These are phyloP conservation scores for Starmerella apicola DNA, from an alignment of 805 yeast species.

Conservation along the genomic window DNA sequence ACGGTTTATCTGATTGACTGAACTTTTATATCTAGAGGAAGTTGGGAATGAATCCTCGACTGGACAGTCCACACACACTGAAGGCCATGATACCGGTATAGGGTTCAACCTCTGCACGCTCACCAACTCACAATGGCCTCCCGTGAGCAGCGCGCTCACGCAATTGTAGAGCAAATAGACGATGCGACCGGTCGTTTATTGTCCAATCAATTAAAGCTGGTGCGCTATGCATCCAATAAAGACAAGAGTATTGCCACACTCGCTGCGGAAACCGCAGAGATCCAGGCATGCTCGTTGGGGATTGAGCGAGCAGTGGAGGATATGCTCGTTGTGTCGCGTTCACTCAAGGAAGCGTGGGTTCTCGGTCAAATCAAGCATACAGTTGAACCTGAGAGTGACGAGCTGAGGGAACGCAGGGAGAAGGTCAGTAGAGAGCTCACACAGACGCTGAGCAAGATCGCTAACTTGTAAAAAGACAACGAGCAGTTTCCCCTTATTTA, in stretches of 20 bases:
- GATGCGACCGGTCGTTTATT: constrained; percentile 21
- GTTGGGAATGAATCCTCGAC: too few relatives aligned
- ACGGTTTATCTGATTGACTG: too few relatives aligned
- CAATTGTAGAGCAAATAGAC: constrained; percentile 21
- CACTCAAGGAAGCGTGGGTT: constrained; percentile 34
- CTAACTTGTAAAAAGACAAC: not conserved
- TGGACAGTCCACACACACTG: too few relatives aligned
- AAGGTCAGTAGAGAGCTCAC: constrained; percentile 3
- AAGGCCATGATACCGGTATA: too few relatives aligned
- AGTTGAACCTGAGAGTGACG: constrained; percentile 1
- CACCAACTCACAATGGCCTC: too few relatives aligned
- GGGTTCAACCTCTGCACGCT: too few relatives aligned
- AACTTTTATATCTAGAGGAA: too few relatives aligned
- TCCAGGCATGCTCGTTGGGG: constrained; percentile 29
- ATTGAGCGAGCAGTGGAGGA: constrained; percentile 31
- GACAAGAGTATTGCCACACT: constrained; percentile 26
- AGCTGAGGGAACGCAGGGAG: constrained; percentile 1
- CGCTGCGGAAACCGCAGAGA: constrained; percentile 31
- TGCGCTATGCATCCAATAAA: constrained; percentile 18
- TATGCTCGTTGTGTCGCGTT: constrained; percentile 29
- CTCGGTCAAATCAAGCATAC: constrained; percentile 27
- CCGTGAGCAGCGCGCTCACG: constrained; percentile 18
- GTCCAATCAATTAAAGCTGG: constrained; percentile 20
- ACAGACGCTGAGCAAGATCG: not conserved
- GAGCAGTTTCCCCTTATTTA: not conserved